Conservation (phyloP, 2,329 filamentous ascomycete species). For the Aureobasidium sp. region DNA sequence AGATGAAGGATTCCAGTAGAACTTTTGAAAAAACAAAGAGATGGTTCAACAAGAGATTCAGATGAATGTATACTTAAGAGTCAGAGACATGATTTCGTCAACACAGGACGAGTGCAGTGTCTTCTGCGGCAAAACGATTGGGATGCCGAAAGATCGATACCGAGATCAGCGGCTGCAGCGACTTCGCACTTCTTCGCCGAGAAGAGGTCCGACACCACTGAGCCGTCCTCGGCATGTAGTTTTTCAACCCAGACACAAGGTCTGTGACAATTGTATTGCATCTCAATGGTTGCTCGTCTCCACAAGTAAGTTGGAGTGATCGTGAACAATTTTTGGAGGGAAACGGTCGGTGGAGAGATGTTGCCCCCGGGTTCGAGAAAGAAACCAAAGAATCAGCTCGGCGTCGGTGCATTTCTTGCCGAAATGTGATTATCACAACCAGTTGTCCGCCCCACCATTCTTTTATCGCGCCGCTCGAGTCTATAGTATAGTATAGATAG, state of each 20-base stretch:
- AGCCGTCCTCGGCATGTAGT: not conserved
- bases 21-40: not conserved
- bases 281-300: not conserved
- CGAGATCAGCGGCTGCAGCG: not conserved
- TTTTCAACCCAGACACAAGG: not conserved
- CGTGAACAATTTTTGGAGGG: not conserved
- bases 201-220: not conserved
- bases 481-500: no score
- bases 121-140: not conserved
- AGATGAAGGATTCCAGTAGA: not conserved
- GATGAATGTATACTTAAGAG: not conserved
- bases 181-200: slow-evolving; percentile 6
- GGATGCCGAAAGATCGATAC: not conserved
- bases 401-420: not conserved
- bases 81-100: not conserved
- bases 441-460: no score
- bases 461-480: no score
- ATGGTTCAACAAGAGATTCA: not conserved
- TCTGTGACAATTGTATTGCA: not conserved
- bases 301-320: not conserved
- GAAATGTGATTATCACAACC: not conserved
- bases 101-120: not conserved
- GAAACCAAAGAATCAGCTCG: not conserved
- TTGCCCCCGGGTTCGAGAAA: not conserved
- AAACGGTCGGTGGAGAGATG: not conserved